Conservation (phyloP, 2,329 filamentous ascomycete genomes). For the Phaeosphaeria sp. region DNA sequence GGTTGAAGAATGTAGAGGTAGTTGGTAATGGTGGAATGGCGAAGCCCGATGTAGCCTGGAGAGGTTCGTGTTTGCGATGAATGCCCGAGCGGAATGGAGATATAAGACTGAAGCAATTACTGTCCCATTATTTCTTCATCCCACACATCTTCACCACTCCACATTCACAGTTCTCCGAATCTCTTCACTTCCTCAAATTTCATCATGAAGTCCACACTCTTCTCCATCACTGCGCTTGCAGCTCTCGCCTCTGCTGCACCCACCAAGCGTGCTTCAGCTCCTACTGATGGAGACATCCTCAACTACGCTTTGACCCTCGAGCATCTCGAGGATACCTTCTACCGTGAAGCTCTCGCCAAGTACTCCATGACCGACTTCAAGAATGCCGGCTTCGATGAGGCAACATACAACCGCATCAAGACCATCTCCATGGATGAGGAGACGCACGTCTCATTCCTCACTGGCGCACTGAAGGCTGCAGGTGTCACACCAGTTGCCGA, state of each 20-base stretch:
- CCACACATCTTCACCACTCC: neutral
- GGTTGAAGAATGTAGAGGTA: neutral
- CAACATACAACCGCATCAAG: slow-evolving; percentile 65
- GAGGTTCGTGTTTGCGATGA: neutral
- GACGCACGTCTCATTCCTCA: slow-evolving; percentile 65
- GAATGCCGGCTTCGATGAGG: slow-evolving; percentile 42
- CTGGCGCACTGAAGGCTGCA: slow-evolving; percentile 50
- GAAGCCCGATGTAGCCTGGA: neutral
- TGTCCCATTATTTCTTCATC: neutral
- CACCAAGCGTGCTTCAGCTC: slow-evolving; percentile 31
- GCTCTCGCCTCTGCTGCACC: slow-evolving; percentile 25
- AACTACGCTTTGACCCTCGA: slow-evolving; percentile 55
- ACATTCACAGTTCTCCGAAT: neutral
- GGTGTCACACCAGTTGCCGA: slow-evolving; percentile 59
- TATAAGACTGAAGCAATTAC: slow-evolving; percentile 1
- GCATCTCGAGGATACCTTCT: slow-evolving; percentile 66
- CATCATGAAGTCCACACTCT: slow-evolving; percentile 20
- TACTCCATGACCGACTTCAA: slow-evolving; percentile 51
- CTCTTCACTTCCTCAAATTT: neutral
- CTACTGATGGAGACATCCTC: slow-evolving; percentile 43
- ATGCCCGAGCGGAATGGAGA: neutral
- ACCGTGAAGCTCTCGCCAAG: slow-evolving; percentile 64
- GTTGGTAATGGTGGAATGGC: neutral
- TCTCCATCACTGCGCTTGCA: slow-evolving; percentile 14
- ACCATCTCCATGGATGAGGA: slow-evolving; percentile 64